Evolutionary conservation across 306 rosid species (phyloP).

Genomic region (Fragaria ananassa): DNA sequence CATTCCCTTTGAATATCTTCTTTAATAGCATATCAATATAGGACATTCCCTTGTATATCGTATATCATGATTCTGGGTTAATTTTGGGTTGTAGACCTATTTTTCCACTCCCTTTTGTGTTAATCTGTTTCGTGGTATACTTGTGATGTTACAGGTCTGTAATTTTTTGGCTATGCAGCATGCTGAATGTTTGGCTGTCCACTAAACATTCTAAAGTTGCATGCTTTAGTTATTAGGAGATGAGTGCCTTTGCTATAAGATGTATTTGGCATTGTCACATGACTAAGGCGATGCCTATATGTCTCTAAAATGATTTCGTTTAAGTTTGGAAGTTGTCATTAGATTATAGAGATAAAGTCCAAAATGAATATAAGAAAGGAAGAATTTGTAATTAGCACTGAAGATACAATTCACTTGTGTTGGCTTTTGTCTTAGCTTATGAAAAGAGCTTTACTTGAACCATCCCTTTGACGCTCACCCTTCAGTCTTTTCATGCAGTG

Average conservation of each 20-base stretch:
- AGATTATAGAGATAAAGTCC: not conserved
- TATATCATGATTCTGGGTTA: not conserved
- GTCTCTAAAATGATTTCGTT: not conserved
- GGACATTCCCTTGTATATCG: not conserved
- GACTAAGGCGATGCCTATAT: conserved; percentile 4
- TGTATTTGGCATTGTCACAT: conserved; percentile 3
- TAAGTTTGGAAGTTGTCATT: not conserved
- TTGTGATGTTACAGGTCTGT: not conserved
- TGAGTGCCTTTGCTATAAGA: not conserved
- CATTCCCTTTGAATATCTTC: not conserved
- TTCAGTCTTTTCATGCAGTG: conserved; percentile 47
- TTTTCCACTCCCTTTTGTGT: not conserved
- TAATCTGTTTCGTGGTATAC: not conserved
- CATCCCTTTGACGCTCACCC: conserved; percentile 18
- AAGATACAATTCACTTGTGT: not conserved
- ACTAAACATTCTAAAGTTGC: not conserved
- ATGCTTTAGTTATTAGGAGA: not conserved
- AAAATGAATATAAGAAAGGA: not conserved
- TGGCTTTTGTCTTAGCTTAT: conserved; percentile 5
- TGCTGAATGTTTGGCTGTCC: not conserved
- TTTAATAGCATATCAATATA: not conserved
- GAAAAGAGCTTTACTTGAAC: not conserved
- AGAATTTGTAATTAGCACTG: not conserved
- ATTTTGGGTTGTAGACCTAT: not conserved
- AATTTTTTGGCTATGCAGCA: not conserved